Evolutionary conservation across 257 asterid species (phyloP), one percentile per base, ranked within the genome.

Genomic region (Linderniella brevidens): DNA sequence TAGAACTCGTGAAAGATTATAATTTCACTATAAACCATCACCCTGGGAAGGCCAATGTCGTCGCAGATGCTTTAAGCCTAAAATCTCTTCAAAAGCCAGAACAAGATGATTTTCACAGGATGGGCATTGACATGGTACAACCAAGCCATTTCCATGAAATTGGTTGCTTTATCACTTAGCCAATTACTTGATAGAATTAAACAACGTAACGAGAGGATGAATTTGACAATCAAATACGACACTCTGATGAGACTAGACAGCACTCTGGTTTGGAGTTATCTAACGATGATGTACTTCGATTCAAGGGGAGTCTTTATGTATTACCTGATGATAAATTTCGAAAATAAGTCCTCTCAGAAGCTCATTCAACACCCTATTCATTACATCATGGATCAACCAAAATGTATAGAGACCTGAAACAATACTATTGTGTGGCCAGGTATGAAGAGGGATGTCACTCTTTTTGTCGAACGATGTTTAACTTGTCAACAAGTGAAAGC

Each of bases 371-470:
- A 9, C 12, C 12, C 3, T 38, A 38, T 38, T 38, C 43, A 8
- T 1, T 38, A 9, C 43, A 38, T 38, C 43, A 1, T 2, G 8
- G 43, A n/a, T 9, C 13, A 9, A 38, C 12, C 12, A 38, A 38
- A 8, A 38, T 38, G 43, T 38, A 38, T 38, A 38, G 43, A 38
- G 43, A 38, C 14, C 17, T n/a, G n/a, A n/a, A n/a, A n/a, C n/a
- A n/a, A n/a, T n/a, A n/a, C n/a, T n/a, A n/a, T n/a, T n/a, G n/a
- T 35, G 57, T 52, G 57, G 48, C 20, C 18, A 8, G 39, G 25
- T 3, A 52, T 52, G 47, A 52, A 52, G 25, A 39, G 17, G 3
- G 11, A 39, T 1, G n/a, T 52, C 5, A 37, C 48, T 0, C 48
- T 17, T 13, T 52, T 17, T 38, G 57, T 52, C 0, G 16, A 11